Evolutionary conservation across 1,139 yeast genomes (phyloP), one percentile per base, ranked within the genome.

Genomic region (Lodderomyces elongisporus): DNA sequence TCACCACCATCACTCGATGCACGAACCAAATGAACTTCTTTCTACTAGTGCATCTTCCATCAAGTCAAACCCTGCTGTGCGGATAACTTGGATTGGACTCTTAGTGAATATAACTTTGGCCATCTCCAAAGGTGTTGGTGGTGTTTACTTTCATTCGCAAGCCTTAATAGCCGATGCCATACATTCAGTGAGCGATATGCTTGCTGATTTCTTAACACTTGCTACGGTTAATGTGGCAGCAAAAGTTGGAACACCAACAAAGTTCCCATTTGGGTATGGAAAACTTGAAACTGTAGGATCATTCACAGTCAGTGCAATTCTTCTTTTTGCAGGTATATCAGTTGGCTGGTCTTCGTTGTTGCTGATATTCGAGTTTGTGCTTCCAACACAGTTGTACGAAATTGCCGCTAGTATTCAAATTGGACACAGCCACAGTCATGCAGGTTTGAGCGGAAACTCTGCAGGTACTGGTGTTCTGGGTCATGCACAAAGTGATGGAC

Each of bases 261-360:
- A 63, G 17, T 91, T 77, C 53, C 97, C 97, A 1, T 66, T 82
- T 40, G 98, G 98, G 1, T 87, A 80, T 52, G 98, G 98, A 37
- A 87, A 89, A 50, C 71, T 91, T 31, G 98, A 91, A 58, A 82
- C 96, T 3, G 68, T 88, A 20, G 98, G 98, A 1, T 84, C 97
- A 0, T 63, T 89, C 27, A 79, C 91, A 22, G 97, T 91, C 4
- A 82, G 95, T 30, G 77, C 83, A 0, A 79, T 91, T 34, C 66
- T 91, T 39, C 62, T 93, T 3, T 71, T 81, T 54, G 97, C 97
- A 2, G 98, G 98, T 28, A 54, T 85, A 14, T 82, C 91, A 18
- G 93, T 91, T 44, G 97, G 97, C 18, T 85, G 93, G 89, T 70
- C 85, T 28, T 85, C 95, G 0, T 53, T 85, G 14, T 66, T 80